Base-by-base conservation (phyloP, 495 filamentous ascomycete genomes). In the Ramalina peruviana region DNA sequence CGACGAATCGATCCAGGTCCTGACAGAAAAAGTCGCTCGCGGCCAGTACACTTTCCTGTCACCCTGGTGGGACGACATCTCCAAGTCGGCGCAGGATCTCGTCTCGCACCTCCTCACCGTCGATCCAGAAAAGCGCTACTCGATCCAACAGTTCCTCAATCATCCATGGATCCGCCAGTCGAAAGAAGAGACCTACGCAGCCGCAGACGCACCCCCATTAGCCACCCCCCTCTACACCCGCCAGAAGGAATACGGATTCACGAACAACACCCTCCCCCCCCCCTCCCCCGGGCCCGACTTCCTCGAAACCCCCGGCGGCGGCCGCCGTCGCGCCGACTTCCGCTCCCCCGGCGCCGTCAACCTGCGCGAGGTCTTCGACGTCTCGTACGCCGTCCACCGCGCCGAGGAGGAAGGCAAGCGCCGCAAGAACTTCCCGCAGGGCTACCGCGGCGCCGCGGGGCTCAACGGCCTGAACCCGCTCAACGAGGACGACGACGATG, bases 11-110 rank as follows among this genome's bases (percentile, higher is more conserved):
- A 97, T 98, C 57, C 88, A 94, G 56, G 82, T 94, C 2, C 78
- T 98, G 52, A 98, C 92, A 3, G 93, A 98, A 59, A 98, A 98
- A 69, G 92, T 98, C 25, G 92, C 92, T 5, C 80, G 86, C 48
- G 92, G 93, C 11, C 88, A 97, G 68, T 98, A 92, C 62, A 96
- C 93, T 6, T 98, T 98, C 73, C 73, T 97, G 6, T 96, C 90
- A 11, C 92, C 92, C 1, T 98, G 92, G 92, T 98, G 92, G 92
- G 92, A 98, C 58, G 88, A 96, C 53, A 97, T 97, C 52, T 95
- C 89, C 54, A 90, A 94, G 65, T 80, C 86, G 0, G 92, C 92
- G 1, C 86, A 97, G 62, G 93, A 98, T 59, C 67, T 98, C 5
- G 88, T 98, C 43, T 86, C 86, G 0, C 92, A 97, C 63, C 79